Percentiles rank a stretch among this genome's conserved stretches.
These are phyloP conservation scores for Scalesia atractyloides DNA, from an alignment of 129 eudicot genomes.

Conservation along the genomic window DNA sequence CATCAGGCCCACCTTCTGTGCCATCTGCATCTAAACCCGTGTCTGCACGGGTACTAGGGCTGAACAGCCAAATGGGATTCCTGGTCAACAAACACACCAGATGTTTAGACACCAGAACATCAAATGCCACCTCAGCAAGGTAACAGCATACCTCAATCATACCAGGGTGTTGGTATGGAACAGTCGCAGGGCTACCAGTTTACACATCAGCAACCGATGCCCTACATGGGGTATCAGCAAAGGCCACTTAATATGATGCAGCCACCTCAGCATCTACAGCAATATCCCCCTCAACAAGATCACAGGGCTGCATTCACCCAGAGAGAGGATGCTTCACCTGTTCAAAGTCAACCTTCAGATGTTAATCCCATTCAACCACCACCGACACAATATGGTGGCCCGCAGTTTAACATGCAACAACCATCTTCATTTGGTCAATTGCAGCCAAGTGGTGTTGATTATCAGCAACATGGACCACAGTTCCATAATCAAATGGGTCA, in stretches of 20 bases:
- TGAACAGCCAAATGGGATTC: constrained; percentile 46
- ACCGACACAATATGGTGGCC: constrained; percentile 43
- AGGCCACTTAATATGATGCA: constrained; percentile 43
- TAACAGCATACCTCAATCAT: constrained; percentile 43
- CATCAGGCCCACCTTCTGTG: too few species aligned
- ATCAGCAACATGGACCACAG: constrained; percentile 58
- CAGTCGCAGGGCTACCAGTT: constrained; percentile 55
- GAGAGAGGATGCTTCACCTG: constrained; percentile 16
- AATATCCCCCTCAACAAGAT: constrained; percentile 54
- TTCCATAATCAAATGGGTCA: constrained; percentile 66
- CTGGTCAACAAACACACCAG: constrained; percentile 54
- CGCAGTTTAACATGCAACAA: constrained; percentile 52
- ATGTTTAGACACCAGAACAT: constrained; percentile 35
- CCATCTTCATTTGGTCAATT: constrained; percentile 41
- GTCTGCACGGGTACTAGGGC: constrained; percentile 40
- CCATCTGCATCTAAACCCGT: constrained; percentile 53
- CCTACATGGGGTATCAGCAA: constrained; percentile 65
- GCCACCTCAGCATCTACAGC: constrained; percentile 49
- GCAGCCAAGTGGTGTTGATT: constrained; percentile 50
- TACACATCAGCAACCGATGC: constrained; percentile 54
- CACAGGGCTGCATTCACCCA: constrained; percentile 29
- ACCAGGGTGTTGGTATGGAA: constrained; percentile 50
- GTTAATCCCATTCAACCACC: constrained; percentile 30
- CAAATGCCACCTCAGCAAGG: constrained; percentile 50
- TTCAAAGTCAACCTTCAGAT: constrained; percentile 47